These are phyloP conservation scores for Hymenotorrendiella dingleyae DNA, from an alignment of 2,329 filamentous ascomycete genomes.

Conservation along the genomic window DNA sequence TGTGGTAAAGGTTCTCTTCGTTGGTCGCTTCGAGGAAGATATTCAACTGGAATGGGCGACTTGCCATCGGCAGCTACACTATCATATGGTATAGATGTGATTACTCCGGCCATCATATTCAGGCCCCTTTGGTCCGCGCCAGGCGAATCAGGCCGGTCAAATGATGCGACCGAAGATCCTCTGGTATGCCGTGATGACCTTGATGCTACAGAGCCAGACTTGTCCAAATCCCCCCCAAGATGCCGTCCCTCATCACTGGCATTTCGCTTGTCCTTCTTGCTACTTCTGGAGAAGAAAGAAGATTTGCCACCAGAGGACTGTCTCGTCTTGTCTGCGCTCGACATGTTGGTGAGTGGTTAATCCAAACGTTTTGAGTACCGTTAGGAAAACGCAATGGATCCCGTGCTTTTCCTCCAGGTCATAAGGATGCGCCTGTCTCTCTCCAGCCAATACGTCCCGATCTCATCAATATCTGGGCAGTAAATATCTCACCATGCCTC, in stretches of 20 bases:
- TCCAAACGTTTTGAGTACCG: constrained; percentile 16
- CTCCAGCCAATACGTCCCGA: constrained; percentile 18
- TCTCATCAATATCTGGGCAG: constrained; percentile 25
- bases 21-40: constrained; percentile 62
- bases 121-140: constrained; percentile 56
- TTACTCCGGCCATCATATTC: constrained; percentile 72
- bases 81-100: constrained; percentile 86
- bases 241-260: constrained; percentile 53
- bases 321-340: constrained; percentile 67
- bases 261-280: constrained; percentile 69
- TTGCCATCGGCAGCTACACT: constrained; percentile 57
- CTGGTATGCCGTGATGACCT: constrained; percentile 70
- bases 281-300: constrained; percentile 85
- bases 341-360: constrained; percentile 36
- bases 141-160: constrained; percentile 61
- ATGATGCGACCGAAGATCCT: constrained; percentile 64
- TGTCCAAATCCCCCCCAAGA: constrained; percentile 50
- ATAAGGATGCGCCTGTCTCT: constrained; percentile 21
- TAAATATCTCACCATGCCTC: constrained; percentile 26
- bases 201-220: constrained; percentile 56
- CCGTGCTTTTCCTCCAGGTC: no score
- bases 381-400: no score
- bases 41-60: constrained; percentile 68
- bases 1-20: constrained; percentile 73
- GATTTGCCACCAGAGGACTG: constrained; percentile 72